Evolutionary conservation across 2,329 filamentous ascomycete genomes (phyloP), one percentile per base, ranked within the genome.

Genomic region (Beauveria scarabaeidicola): DNA sequence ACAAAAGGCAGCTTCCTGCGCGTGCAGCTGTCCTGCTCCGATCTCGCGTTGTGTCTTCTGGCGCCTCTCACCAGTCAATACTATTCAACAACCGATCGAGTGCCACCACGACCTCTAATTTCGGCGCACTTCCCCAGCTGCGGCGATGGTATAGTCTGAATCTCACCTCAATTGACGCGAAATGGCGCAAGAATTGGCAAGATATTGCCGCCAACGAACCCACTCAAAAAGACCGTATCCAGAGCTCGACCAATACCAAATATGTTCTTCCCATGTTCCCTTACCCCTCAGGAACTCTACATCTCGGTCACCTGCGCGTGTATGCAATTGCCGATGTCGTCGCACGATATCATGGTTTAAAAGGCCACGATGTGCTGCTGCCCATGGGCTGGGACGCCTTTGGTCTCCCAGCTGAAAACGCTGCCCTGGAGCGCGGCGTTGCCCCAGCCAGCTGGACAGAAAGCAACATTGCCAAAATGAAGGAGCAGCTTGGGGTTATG

Each of bases 361-460:
- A 86, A 65, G 91, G 91, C 17, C 79, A 85, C 65, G 75, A 88
- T 59, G 90, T 95, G 36, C 73, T 95, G 57, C 83, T 96, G 64
- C 90, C 91, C n/a, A 96, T 96, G 81, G 91, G 91, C 11, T 96
- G 91, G 91, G 91, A 96, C 77, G 89, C 90, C 5, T 96, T 96
- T 74, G 91, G 91, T 2, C 76, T 96, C 59, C 91, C 91, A 11
- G 91, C 91, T 47, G 91, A 96, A 73, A 96, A 96, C 74, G 91
- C 91, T 19, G 91, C 91, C 9, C 88, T 95, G 60, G 90, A 95
- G 73, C 79, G 88, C 63, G 89, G 90, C 13, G 80, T 93, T 62
- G 83, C 89, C 67, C 91, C 91, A 1, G 87, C 82, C 8, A 78
- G 78, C 8, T 96, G 91, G 91, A 96, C 91, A 0, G 81, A 79